phyloP scores from a whole-genome alignment of 1,284 basidiomycete species.

The Athelia psychrophila region DNA sequence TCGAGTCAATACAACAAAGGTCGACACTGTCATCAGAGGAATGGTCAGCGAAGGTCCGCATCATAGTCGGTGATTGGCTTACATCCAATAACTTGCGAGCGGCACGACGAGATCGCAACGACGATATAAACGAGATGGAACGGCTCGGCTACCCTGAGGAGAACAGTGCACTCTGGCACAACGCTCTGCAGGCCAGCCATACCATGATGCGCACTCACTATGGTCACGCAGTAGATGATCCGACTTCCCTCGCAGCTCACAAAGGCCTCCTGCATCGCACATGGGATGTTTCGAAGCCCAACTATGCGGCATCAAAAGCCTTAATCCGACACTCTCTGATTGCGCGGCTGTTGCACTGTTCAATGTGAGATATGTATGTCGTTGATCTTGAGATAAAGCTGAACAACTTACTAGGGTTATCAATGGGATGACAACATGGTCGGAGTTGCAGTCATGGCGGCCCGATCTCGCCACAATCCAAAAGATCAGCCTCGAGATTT shows the following conservation, averaged over 20 bases:
- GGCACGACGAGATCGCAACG: constrained; percentile 2
- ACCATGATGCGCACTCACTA: constrained; percentile 7
- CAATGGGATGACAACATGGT: constrained; percentile 8
- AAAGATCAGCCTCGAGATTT: constrained; percentile 2
- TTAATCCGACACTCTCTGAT: constrained; percentile 16
- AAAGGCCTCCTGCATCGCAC: constrained; percentile 17
- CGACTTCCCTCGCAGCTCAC: constrained; percentile 11
- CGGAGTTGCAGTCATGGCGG: constrained; percentile 13
- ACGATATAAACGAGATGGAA: constrained; percentile 9
- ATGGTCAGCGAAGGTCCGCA: constrained; percentile 7
- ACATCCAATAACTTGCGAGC: constrained; percentile 7
- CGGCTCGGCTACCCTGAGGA: constrained; percentile 6
- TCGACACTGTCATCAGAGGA: constrained; percentile 6
- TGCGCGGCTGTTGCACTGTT: constrained; percentile 15
- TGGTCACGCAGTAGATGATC: constrained; percentile 6
- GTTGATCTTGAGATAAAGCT: neutral
- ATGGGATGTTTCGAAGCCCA: constrained; percentile 19
- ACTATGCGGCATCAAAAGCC: constrained; percentile 20
- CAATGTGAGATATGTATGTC: constrained; percentile 10
- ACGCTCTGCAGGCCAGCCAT: constrained; percentile 6
- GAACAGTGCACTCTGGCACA: constrained; percentile 8
- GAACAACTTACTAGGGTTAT: constrained; percentile 3
- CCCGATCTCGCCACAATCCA: constrained; percentile 13
- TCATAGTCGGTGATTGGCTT: constrained; percentile 10
- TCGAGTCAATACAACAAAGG: constrained; percentile 9